These are phyloP conservation scores for Talaromyces trachyspermus DNA, from an alignment of 495 filamentous ascomycete species.

Conservation along the genomic window DNA sequence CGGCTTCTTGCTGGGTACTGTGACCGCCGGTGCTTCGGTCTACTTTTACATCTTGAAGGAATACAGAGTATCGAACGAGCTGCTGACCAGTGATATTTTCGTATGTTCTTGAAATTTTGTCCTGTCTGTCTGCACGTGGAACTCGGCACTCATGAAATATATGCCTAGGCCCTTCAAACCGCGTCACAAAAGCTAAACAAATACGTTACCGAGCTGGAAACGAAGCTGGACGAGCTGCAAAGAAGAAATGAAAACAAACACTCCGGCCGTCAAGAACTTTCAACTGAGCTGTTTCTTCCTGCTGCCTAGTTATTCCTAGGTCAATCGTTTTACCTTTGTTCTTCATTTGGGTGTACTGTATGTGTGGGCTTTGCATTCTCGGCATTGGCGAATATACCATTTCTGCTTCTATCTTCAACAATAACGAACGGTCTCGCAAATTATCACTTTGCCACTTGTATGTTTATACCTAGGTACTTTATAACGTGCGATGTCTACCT, in stretches of 20 bases:
- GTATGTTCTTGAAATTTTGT: conserved; percentile 53
- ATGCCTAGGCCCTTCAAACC: conserved; percentile 68
- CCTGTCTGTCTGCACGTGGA: conserved; percentile 12
- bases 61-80: conserved; percentile 88
- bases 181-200: conserved; percentile 78
- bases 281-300: too few relatives aligned
- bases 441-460: too few relatives aligned
- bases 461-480: too few relatives aligned
- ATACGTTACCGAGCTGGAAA: conserved; percentile 75
- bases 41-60: conserved; percentile 91
- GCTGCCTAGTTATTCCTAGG: too few relatives aligned
- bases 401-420: background rate
- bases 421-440: too few relatives aligned
- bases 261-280: background rate
- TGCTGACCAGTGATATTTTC: conserved; percentile 92
- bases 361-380: background rate
- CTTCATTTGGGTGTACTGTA: conserved; percentile 1
- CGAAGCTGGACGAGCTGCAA: conserved; percentile 67
- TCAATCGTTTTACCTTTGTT: background rate
- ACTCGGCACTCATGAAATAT: conserved; percentile 4
- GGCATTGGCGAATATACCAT: background rate
- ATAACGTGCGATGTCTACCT: too few relatives aligned
- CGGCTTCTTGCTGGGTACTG: conserved; percentile 85
- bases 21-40: conserved; percentile 67
- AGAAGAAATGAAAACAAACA: conserved; percentile 42